phyloP scores from a whole-genome alignment of 345 rosid species.

The Populus tremula region DNA sequence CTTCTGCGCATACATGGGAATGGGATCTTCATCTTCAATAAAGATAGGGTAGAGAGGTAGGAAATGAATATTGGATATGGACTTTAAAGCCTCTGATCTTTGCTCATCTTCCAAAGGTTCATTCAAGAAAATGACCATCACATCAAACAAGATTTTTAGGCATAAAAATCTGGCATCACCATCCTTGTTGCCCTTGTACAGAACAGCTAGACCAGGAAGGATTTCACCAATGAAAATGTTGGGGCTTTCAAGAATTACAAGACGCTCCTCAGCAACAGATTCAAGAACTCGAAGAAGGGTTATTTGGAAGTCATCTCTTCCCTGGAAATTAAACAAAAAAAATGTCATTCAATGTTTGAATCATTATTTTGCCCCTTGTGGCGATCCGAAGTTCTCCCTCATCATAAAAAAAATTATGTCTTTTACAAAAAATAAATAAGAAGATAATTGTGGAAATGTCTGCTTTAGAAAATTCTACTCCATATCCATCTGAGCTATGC shows the following conservation, averaged over 20 bases:
- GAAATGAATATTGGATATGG: slow-evolving; percentile 75
- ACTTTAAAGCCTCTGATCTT: slow-evolving; percentile 54
- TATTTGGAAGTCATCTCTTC: slow-evolving; percentile 92
- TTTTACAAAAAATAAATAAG: neutral
- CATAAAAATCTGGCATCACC: slow-evolving; percentile 91
- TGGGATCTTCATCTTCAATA: slow-evolving; percentile 96
- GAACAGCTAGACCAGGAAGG: slow-evolving; percentile 73
- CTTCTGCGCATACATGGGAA: slow-evolving; percentile 94
- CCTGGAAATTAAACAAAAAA: slow-evolving; percentile 43
- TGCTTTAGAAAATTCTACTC: neutral
- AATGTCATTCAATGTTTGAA: slow-evolving; percentile 7
- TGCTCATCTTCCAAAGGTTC: slow-evolving; percentile 54
- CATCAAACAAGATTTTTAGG: slow-evolving; percentile 86
- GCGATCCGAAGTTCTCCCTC: neutral
- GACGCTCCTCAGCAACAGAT: slow-evolving; percentile 67
- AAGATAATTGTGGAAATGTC: neutral
- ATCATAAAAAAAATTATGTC: neutral
- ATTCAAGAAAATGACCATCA: slow-evolving; percentile 62
- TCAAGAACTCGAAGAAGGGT: slow-evolving; percentile 84
- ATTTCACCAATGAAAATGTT: slow-evolving; percentile 55
- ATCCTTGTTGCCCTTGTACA: slow-evolving; percentile 89
- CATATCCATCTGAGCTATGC: neutral
- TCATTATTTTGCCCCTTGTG: neutral
- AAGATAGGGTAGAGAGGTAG: slow-evolving; percentile 90
- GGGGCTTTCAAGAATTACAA: slow-evolving; percentile 52